phyloP scores from a whole-genome alignment of 2,329 filamentous ascomycete genomes.

The Aspergillus nomiae region DNA sequence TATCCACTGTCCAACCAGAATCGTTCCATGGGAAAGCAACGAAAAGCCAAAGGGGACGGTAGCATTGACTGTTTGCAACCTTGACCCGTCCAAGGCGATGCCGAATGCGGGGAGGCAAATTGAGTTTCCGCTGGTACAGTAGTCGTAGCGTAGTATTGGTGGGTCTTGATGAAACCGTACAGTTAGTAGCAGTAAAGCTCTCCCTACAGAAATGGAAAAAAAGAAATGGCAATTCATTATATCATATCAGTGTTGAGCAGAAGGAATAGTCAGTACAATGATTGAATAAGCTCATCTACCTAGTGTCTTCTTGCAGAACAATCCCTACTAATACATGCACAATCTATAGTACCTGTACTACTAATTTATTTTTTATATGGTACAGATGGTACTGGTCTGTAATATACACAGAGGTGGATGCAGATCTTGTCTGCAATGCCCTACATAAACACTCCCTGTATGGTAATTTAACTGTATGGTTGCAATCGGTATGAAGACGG shows the following conservation, averaged over 20 bases:
- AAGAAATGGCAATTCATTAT: neutral
- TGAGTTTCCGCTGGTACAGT: slow-evolving; percentile 1
- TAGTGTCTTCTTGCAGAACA: neutral
- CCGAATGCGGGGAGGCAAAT: slow-evolving; percentile 24
- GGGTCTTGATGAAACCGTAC: neutral
- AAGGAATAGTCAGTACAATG: neutral
- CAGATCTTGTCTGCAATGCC: neutral
- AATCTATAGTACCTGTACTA: neutral
- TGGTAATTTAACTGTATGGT: neutral
- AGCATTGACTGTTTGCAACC: slow-evolving; percentile 21
- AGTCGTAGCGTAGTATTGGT: slow-evolving; percentile 2
- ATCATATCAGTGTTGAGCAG: neutral
- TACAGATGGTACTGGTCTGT: neutral
- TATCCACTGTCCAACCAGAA: slow-evolving; percentile 5
- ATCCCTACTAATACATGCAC: neutral
- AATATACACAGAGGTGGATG: neutral
- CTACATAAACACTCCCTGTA: neutral
- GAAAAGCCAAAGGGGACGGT: slow-evolving; percentile 19
- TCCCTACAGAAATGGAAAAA: neutral
- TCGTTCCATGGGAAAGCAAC: neutral
- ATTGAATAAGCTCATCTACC: neutral
- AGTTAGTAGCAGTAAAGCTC: neutral
- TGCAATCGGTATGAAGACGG: neutral
- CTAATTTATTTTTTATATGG: neutral
- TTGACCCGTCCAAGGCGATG: neutral